Conservation (phyloP, 345 rosid genomes). For the Sonneratia alba region DNA sequence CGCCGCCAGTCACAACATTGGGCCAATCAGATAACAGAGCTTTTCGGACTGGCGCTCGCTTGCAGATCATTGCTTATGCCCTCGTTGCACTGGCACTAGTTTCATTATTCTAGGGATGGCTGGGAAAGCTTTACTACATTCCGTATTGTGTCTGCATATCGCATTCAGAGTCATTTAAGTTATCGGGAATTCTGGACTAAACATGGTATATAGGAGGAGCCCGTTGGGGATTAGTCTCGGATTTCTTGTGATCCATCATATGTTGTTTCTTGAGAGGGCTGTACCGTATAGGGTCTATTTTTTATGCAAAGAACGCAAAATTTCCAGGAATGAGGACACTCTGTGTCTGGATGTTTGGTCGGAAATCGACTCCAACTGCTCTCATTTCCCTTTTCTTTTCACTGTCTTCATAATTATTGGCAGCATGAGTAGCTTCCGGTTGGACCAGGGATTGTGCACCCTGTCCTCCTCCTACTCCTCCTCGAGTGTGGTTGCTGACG, state of each 20-base stretch:
- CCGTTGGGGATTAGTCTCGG: background rate
- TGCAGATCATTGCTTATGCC: conserved; percentile 9
- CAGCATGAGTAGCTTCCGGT: too few species aligned
- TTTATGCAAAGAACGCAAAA: background rate
- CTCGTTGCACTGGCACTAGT: conserved; percentile 11
- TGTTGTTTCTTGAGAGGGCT: background rate
- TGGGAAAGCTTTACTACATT: too few species aligned
- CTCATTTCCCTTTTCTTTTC: background rate
- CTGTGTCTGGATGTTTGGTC: background rate
- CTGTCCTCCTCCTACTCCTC: too few species aligned
- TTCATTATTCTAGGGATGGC: background rate
- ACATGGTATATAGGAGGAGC: background rate
- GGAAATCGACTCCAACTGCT: background rate
- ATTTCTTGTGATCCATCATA: background rate
- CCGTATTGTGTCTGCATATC: too few species aligned
- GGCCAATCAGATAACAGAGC: conserved; percentile 20
- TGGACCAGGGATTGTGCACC: too few species aligned
- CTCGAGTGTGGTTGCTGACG: too few species aligned
- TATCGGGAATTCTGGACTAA: background rate
- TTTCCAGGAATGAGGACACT: background rate
- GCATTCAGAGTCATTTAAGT: too few species aligned
- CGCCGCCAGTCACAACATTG: conserved; percentile 25
- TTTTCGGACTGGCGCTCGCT: background rate
- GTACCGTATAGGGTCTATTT: too few species aligned
- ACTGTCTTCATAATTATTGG: background rate